These are phyloP conservation scores for Glutinoglossum americanum DNA, from an alignment of 495 filamentous ascomycete species.

Conservation along the genomic window DNA sequence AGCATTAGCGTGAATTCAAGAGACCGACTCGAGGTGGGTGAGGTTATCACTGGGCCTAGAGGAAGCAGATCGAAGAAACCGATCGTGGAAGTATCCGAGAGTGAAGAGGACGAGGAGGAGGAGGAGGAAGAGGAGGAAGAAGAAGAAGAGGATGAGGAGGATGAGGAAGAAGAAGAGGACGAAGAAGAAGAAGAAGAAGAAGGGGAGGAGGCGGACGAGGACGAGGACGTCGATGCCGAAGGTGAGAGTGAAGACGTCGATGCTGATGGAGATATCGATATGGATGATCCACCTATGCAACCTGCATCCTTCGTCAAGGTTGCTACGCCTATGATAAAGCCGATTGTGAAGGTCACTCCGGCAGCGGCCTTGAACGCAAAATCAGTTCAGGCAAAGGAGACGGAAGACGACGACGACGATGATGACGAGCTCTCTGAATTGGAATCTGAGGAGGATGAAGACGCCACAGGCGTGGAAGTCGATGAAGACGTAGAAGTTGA, in stretches of 20 bases:
- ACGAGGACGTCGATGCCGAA: slow-evolving; percentile 12
- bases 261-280: slow-evolving; percentile 29
- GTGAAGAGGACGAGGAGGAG: slow-evolving; percentile 23
- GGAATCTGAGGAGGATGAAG: slow-evolving; percentile 28
- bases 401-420: slow-evolving; percentile 26
- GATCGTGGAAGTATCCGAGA: slow-evolving; percentile 29
- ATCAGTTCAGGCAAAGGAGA: slow-evolving; percentile 38
- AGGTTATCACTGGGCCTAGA: slow-evolving; percentile 9
- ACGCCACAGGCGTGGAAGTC: slow-evolving; percentile 16
- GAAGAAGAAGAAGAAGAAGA: slow-evolving; percentile 2
- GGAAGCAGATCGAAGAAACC: slow-evolving; percentile 12
- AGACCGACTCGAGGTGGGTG: not conserved
- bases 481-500: slow-evolving; percentile 27
- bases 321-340: slow-evolving; percentile 12
- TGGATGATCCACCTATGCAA: slow-evolving; percentile 22
- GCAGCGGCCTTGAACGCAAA: slow-evolving; percentile 21
- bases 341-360: slow-evolving; percentile 19
- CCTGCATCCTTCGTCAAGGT: slow-evolving; percentile 12
- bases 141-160: slow-evolving; percentile 36
- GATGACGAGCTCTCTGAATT: slow-evolving; percentile 24
- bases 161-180: slow-evolving; percentile 14
- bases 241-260: slow-evolving; percentile 24
- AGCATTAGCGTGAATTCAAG: not conserved
- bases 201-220: slow-evolving; percentile 9
- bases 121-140: slow-evolving; percentile 26